A percentile compares a stretch with the other conserved stretches of the same genome.
Conservation (phyloP, 352 stramenopile genomes). For the Sclerospora graminicola region DNA sequence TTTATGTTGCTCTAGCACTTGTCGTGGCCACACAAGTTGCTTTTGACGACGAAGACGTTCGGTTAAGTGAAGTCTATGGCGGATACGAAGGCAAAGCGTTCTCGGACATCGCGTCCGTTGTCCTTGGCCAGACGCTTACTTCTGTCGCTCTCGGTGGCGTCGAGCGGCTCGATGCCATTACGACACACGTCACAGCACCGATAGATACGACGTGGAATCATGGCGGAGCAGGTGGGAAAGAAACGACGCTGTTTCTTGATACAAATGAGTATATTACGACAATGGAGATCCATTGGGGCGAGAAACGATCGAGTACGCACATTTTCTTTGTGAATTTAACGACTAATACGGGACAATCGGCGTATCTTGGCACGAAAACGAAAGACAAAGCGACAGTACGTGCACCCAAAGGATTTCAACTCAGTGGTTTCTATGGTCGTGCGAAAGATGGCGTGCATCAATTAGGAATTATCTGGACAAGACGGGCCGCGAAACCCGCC, state of each 20-base stretch:
- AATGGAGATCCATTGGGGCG: constrained; percentile 20
- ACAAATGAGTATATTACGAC: constrained; percentile 9
- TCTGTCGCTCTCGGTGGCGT: constrained; percentile 12
- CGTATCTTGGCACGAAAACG: constrained; percentile 9
- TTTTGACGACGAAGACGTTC: constrained; percentile 5
- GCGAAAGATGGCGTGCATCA: constrained; percentile 8
- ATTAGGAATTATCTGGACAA: constrained; percentile 20
- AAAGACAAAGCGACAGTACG: not conserved
- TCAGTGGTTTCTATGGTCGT: constrained; percentile 19
- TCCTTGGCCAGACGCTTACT: constrained; percentile 8
- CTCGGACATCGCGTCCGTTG: constrained; percentile 12
- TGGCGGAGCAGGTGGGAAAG: constrained; percentile 6
- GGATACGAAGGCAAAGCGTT: constrained; percentile 8
- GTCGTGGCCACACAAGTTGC: not conserved
- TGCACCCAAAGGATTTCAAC: constrained; percentile 12
- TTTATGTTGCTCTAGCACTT: not conserved
- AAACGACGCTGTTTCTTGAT: constrained; percentile 3
- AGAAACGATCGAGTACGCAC: not conserved
- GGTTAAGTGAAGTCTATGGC: constrained; percentile 9
- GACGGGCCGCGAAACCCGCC: constrained; percentile 4
- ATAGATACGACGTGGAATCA: constrained; percentile 8
- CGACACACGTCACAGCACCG: constrained; percentile 2
- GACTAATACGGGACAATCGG: constrained; percentile 7
- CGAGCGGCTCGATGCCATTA: constrained; percentile 5
- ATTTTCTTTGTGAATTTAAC: constrained; percentile 16